phyloP scores from a whole-genome alignment of 2,329 filamentous ascomycete genomes.

The Botrytis fragariae region DNA sequence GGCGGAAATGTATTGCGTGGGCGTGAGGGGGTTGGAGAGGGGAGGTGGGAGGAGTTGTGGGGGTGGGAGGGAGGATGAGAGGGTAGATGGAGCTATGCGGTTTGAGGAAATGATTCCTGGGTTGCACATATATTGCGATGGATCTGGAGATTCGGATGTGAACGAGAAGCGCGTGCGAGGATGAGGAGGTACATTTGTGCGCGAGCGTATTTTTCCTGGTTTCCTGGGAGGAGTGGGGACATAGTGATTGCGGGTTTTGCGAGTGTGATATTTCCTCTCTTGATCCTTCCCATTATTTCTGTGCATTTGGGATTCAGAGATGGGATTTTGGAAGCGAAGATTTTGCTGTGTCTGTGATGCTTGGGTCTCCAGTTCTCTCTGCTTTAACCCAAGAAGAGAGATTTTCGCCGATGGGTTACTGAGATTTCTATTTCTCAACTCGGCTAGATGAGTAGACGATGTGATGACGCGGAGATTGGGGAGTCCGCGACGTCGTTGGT shows the following conservation, averaged over 20 bases:
- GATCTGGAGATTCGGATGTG: not conserved
- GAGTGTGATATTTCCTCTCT: not conserved
- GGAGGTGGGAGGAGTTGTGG: not conserved
- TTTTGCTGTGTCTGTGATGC: not conserved
- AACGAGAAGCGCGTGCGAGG: not conserved
- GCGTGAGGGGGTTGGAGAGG: not conserved
- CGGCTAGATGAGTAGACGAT: not conserved
- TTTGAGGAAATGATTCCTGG: not conserved
- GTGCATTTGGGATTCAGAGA: not conserved
- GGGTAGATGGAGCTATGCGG: not conserved
- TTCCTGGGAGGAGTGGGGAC: not conserved
- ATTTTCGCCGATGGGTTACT: not conserved
- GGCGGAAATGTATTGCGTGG: not conserved
- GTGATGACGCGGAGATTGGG: not conserved
- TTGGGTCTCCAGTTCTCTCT: not conserved
- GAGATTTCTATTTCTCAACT: not conserved
- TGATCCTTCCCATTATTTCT: not conserved
- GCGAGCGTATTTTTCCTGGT: not conserved
- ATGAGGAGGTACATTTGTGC: not conserved
- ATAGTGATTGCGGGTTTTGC: not conserved
- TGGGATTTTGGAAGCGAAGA: fast-evolving
- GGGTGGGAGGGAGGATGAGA: not conserved
- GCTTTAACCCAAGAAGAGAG: not conserved
- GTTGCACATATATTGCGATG: not conserved
- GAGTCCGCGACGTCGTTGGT: not conserved